These are phyloP conservation scores for Scytalidium lignicola DNA, from an alignment of 2,329 filamentous ascomycete species.

Conservation along the genomic window DNA sequence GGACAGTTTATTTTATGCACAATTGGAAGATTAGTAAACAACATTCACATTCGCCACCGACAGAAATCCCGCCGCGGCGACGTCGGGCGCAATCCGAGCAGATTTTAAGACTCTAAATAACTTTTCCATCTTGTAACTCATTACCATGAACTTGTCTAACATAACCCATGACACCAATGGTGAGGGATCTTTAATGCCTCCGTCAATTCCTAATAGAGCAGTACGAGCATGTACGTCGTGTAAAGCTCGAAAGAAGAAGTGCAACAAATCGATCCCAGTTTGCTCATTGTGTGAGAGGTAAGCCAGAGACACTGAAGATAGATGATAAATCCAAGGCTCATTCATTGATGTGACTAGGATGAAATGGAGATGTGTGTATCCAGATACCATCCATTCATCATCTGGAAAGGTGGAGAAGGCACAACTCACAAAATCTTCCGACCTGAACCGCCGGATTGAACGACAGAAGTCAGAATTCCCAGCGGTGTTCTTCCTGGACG, in stretches of 20 bases:
- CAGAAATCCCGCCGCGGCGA: too few species aligned
- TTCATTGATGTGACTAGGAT: not conserved
- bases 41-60: too few species aligned
- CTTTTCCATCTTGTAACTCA: too few species aligned
- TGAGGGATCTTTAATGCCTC: not conserved
- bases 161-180: too few species aligned
- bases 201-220: not conserved
- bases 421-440: not conserved
- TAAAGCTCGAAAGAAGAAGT: not conserved
- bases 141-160: too few species aligned
- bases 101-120: too few species aligned
- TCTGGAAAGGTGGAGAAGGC: not conserved
- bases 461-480: not conserved
- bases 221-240: not conserved
- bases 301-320: not conserved
- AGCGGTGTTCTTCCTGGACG: not conserved
- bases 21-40: too few species aligned
- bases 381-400: not conserved
- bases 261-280: not conserved
- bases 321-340: not conserved
- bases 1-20: too few species aligned
- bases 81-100: too few species aligned
- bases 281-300: not conserved
- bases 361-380: not conserved
- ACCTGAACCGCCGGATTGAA: not conserved